Percentiles rank a stretch among this genome's conserved stretches.
phyloP scores from a whole-genome alignment of 495 filamentous ascomycete genomes.

The Aspergillus bertholletiae region DNA sequence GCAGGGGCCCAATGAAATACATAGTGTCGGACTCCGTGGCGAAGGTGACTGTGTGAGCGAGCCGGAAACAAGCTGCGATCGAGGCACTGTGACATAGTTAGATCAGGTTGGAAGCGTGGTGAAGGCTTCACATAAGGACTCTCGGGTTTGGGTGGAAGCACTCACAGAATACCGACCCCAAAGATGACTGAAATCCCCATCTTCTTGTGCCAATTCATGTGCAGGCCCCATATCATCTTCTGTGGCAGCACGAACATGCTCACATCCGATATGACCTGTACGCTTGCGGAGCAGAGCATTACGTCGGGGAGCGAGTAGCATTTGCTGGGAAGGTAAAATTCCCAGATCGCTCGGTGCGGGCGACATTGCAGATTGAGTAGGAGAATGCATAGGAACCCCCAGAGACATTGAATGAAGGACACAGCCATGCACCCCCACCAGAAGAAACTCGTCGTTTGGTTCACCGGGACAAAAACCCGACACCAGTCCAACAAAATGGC shows the following conservation, averaged over 20 bases:
- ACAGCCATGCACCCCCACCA: slow-evolving; percentile 19
- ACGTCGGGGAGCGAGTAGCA: slow-evolving; percentile 19
- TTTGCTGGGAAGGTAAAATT: slow-evolving; percentile 19
- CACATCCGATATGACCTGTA: slow-evolving; percentile 37
- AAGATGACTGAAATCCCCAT: slow-evolving; percentile 42
- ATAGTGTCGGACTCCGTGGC: slow-evolving; percentile 15
- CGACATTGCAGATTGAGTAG: slow-evolving; percentile 18
- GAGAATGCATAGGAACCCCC: slow-evolving; percentile 14
- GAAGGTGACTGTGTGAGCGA: slow-evolving; percentile 14
- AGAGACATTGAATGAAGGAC: slow-evolving; percentile 15
- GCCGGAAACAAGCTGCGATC: slow-evolving; percentile 14
- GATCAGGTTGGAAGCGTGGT: no score
- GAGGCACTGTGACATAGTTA: slow-evolving; percentile 6
- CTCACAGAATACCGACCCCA: slow-evolving; percentile 37
- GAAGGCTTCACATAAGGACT: no score
- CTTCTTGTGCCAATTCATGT: slow-evolving; percentile 34
- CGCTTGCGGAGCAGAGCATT: slow-evolving; percentile 26
- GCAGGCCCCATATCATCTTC: slow-evolving; percentile 33
- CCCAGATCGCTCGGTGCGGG: slow-evolving; percentile 18
- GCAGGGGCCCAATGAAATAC: slow-evolving; percentile 17
- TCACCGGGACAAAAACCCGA: slow-evolving; percentile 16
- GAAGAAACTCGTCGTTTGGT: slow-evolving; percentile 12
- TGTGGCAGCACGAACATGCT: slow-evolving; percentile 36
- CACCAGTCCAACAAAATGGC: slow-evolving; percentile 23
- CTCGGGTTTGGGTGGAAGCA: no score